Percentiles rank a stretch among this genome's conserved stretches.
These are phyloP conservation scores for Pyropia yezoensis DNA, from an alignment of 23 red algal species.

Conservation along the genomic window DNA sequence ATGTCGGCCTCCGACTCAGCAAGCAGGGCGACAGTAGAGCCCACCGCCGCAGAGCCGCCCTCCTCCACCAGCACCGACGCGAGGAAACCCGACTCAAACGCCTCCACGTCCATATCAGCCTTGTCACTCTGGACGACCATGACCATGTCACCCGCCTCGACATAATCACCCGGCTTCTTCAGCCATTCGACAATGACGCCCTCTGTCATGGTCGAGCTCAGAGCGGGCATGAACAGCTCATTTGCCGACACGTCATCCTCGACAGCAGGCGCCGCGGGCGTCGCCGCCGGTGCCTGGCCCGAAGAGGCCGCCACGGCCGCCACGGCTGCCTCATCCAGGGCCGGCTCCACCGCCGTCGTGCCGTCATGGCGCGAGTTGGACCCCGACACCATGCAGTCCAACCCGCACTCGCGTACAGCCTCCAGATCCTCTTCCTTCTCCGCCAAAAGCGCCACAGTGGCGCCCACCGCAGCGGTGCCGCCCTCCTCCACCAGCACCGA, in stretches of 20 bases:
- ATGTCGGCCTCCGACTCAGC: conserved; percentile 56
- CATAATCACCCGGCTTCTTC: conserved; percentile 67
- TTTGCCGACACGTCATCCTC: conserved; percentile 24
- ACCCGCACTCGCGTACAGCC: conserved; percentile 23
- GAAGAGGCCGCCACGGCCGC: neutral
- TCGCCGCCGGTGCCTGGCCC: neutral
- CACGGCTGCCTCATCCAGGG: neutral
- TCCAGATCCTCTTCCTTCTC: conserved; percentile 90
- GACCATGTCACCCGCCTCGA: conserved; percentile 69
- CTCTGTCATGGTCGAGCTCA: conserved; percentile 96
- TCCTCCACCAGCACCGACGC: conserved; percentile 58
- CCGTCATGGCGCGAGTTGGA: conserved; percentile 45
- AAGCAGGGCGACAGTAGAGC: conserved; percentile 69
- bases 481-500: conserved; percentile 72
- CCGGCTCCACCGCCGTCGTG: conserved; percentile 28
- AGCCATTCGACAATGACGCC: conserved; percentile 86
- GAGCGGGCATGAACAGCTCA: conserved; percentile 87
- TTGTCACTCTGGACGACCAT: conserved; percentile 99
- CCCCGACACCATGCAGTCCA: conserved; percentile 52
- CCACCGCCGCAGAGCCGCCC: conserved; percentile 38
- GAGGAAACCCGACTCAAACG: conserved; percentile 79
- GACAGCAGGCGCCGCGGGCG: conserved; percentile 5
- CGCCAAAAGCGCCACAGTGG: conserved; percentile 80
- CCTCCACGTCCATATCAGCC: conserved; percentile 96
- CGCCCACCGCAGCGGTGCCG: conserved; percentile 66